Percentiles rank a stretch among this genome's conserved stretches.
Evolutionary conservation across 192 early-diverging fungal genomes (phyloP).

Genomic region (Funneliformis mosseae): DNA sequence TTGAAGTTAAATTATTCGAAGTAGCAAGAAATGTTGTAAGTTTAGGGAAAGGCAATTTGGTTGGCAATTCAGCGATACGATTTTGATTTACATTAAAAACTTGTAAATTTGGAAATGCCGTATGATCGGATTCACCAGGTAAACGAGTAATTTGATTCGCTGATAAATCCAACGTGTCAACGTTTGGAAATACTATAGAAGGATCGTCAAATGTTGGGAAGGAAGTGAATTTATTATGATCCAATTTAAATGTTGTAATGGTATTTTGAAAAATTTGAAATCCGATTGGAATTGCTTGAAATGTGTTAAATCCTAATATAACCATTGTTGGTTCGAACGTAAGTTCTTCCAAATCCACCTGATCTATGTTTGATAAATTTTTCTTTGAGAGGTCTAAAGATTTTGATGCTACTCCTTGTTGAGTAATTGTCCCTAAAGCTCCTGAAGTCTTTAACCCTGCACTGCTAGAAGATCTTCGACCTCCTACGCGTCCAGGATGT

Average conservation of each 20-base stretch:
- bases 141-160: constrained; percentile 49
- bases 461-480: neutral
- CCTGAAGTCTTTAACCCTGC: neutral
- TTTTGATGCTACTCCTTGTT: constrained; percentile 29
- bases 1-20: constrained; percentile 46
- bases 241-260: constrained; percentile 48
- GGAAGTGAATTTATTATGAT: constrained; percentile 52
- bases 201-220: constrained; percentile 41
- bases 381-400: constrained; percentile 50
- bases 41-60: constrained; percentile 47
- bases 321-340: constrained; percentile 37
- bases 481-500: neutral
- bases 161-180: constrained; percentile 48
- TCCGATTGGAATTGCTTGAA: constrained; percentile 35
- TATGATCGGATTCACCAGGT: constrained; percentile 24
- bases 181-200: constrained; percentile 40
- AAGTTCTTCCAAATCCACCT: constrained; percentile 37
- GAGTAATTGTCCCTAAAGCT: constrained; percentile 6
- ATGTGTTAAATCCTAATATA: constrained; percentile 38
- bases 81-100: constrained; percentile 45
- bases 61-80: constrained; percentile 43
- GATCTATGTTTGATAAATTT: constrained; percentile 37
- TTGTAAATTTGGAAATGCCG: constrained; percentile 50
- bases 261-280: constrained; percentile 34
- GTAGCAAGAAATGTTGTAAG: constrained; percentile 44